Percentiles rank a stretch among this genome's conserved stretches.
These are phyloP conservation scores for Acrodontium crateriforme DNA, from an alignment of 2,329 filamentous ascomycete species.

Conservation along the genomic window DNA sequence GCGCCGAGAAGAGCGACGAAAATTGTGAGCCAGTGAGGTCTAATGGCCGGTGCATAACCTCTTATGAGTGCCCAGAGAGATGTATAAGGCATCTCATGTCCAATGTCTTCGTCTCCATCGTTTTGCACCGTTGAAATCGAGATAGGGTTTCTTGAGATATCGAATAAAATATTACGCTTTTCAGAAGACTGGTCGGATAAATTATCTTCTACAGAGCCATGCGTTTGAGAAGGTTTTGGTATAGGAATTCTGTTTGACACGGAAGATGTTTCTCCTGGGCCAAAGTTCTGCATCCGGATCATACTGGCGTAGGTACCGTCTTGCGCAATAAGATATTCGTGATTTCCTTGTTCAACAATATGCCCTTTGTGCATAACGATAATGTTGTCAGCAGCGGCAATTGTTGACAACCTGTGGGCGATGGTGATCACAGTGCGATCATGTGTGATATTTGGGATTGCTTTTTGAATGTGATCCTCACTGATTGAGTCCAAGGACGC, in stretches of 20 bases:
- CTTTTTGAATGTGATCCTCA: constrained; percentile 25
- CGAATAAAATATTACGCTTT: too few relatives aligned
- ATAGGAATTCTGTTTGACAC: too few relatives aligned
- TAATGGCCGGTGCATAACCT: constrained; percentile 26
- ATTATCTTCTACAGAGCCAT: too few relatives aligned
- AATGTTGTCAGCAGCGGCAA: constrained; percentile 28
- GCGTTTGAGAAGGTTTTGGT: too few relatives aligned
- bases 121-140: constrained; percentile 1
- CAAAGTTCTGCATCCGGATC: constrained; percentile 30
- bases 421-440: constrained; percentile 31
- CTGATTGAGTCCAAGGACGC: constrained; percentile 28
- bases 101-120: constrained; percentile 8
- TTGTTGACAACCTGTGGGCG: constrained; percentile 29
- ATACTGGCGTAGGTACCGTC: constrained; percentile 33
- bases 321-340: constrained; percentile 30
- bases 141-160: not conserved
- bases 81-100: constrained; percentile 13
- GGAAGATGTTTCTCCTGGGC: too few relatives aligned
- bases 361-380: constrained; percentile 36
- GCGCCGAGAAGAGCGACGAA: constrained; percentile 34
- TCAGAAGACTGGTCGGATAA: too few relatives aligned
- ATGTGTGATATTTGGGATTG: constrained; percentile 19
- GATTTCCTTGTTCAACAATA: constrained; percentile 34
- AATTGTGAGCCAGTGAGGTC: constrained; percentile 33
- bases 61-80: constrained; percentile 18